These are phyloP conservation scores for Pneumocystis carinii DNA, from an alignment of 1,139 yeast genomes.

Conservation along the genomic window DNA sequence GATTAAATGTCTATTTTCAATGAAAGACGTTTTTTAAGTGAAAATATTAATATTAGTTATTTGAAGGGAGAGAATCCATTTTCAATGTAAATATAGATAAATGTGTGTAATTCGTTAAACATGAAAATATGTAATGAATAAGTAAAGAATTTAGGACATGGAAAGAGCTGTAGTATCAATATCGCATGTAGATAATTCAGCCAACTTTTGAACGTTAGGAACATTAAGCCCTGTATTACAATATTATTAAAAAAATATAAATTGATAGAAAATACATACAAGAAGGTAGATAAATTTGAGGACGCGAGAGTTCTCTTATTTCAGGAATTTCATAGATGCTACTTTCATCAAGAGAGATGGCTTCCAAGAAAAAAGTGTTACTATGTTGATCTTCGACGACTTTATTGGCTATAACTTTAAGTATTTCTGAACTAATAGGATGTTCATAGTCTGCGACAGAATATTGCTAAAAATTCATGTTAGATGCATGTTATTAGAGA, in stretches of 20 bases:
- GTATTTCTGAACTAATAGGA: constrained; percentile 74
- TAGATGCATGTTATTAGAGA: background rate
- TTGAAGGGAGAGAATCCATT: no score
- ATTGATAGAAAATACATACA: constrained; percentile 25
- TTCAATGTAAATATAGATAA: no score
- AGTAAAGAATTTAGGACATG: background rate
- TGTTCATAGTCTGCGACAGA: constrained; percentile 90
- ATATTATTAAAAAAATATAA: constrained; percentile 31
- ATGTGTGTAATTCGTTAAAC: background rate
- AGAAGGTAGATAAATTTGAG: constrained; percentile 94
- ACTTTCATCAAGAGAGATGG: constrained; percentile 43
- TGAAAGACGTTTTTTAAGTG: no score
- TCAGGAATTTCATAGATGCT: constrained; percentile 81
- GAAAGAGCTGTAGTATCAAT: background rate
- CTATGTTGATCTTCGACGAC: constrained; percentile 42
- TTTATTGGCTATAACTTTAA: constrained; percentile 69
- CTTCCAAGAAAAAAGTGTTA: constrained; percentile 33
- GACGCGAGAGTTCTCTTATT: constrained; percentile 72
- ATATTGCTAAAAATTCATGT: constrained; percentile 35
- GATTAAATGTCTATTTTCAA: no score
- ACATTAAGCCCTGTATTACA: constrained; percentile 1
- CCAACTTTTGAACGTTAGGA: background rate
- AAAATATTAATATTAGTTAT: no score
- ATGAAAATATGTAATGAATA: background rate
- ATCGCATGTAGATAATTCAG: background rate